Evolutionary conservation across 495 filamentous ascomycete genomes (phyloP).

Genomic region (Penicillium manginii): DNA sequence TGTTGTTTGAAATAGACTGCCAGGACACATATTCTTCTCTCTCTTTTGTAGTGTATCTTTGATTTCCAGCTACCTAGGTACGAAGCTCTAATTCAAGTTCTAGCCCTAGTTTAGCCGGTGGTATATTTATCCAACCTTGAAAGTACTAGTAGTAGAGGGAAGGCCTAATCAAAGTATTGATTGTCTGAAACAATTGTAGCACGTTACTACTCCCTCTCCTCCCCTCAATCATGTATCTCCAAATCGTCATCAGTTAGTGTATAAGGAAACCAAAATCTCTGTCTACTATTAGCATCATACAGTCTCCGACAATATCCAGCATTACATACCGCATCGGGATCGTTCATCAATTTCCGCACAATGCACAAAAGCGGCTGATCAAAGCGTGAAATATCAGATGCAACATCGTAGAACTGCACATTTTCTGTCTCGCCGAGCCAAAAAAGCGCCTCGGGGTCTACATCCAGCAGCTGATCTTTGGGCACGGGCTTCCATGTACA

Average conservation of each 20-base stretch:
- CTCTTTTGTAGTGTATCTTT: no score
- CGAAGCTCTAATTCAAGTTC: no score
- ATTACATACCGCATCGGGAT: neutral
- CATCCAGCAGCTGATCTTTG: neutral
- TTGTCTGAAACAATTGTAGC: no score
- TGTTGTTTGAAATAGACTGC: neutral
- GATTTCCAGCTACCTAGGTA: no score
- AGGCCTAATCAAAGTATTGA: no score
- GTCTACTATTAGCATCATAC: neutral
- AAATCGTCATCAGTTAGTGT: neutral
- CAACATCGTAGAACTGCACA: neutral
- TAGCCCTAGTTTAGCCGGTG: no score
- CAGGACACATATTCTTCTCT: no score
- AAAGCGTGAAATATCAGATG: neutral
- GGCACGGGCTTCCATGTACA: neutral
- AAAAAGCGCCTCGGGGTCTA: neutral
- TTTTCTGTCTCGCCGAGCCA: constrained; percentile 4
- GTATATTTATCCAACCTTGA: no score
- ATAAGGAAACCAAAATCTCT: constrained; percentile 1
- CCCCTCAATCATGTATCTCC: neutral
- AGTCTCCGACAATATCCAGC: neutral
- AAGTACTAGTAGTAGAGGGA: no score
- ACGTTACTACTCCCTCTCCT: no score
- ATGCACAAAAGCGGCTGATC: constrained; percentile 1
- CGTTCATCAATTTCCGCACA: neutral